Percentiles rank a stretch among this genome's conserved stretches.
Conservation (phyloP, 2,329 filamentous ascomycete genomes). For the Calonectria montana region DNA sequence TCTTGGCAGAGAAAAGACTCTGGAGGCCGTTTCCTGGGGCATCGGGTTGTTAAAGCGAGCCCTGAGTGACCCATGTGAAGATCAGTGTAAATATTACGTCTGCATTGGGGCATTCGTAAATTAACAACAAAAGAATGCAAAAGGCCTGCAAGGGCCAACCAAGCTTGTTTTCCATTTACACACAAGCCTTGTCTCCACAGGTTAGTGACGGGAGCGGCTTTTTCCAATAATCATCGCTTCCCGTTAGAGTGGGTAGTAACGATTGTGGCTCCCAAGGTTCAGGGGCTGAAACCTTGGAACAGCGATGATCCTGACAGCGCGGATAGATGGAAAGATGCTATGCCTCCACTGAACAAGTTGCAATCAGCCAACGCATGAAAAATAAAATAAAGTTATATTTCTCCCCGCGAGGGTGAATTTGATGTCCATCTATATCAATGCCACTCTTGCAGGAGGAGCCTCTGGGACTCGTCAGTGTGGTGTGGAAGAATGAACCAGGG, state of each 20-base stretch:
- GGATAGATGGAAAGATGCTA: not conserved
- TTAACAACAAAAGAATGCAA: not conserved
- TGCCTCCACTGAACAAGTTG: not conserved
- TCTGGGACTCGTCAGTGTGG: not conserved
- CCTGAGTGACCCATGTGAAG: not conserved
- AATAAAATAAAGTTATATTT: not conserved
- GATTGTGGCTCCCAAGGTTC: not conserved
- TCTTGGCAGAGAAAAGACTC: not conserved
- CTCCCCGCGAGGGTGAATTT: not conserved
- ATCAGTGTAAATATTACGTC: not conserved
- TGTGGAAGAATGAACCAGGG: not conserved
- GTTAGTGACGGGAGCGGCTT: not conserved
- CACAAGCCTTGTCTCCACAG: not conserved
- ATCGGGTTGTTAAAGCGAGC: not conserved
- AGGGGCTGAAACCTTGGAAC: not conserved
- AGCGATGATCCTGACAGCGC: not conserved
- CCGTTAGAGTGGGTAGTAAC: not conserved
- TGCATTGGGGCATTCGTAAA: not conserved
- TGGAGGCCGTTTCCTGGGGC: not conserved
- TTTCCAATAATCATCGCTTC: not conserved
- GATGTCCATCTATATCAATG: not conserved
- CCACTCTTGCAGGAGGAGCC: too few relatives aligned
- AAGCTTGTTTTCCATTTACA: not conserved
- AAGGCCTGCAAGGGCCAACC: not conserved
- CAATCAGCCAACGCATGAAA: not conserved